Base-by-base conservation (phyloP, 2,329 filamentous ascomycete species). In the Hawksworthiomyces lignivorus region DNA sequence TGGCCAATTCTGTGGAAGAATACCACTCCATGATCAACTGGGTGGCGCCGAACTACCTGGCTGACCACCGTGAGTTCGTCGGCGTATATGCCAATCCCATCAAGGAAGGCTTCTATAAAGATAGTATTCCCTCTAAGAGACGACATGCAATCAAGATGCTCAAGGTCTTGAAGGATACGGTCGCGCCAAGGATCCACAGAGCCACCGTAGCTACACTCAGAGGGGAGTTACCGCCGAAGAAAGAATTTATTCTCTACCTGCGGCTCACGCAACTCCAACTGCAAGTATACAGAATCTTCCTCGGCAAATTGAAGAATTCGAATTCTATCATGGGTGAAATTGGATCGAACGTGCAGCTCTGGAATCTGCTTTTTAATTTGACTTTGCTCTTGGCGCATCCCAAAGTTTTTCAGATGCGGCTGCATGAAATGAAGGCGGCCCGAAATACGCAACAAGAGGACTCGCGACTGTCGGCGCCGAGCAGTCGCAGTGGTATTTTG, bases 11-110 rank as follows among this genome's bases (percentile, higher is more conserved):
- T 39, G 77, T 95, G 1, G 67, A 74, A 21, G 89, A 96, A 53
- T 94, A 94, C 55, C 87, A 82, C 55, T 67, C 80, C n/a, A 86
- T 94, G 77, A 82, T 95, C 44, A 75, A 89, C 48, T 95, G 87
- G 87, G 79, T 92, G 38, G 81, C 86, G 2, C 84, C 85, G 0
- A 77, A 77, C 19, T 95, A 86, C 56, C 69, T 95, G 3, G 87
- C 87, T 1, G 70, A 75, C 4, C 61, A 71, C 9, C 53, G 61
- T 1, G 82, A 89, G 53, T 96, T 96, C 58, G 72, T 69, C 17
- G 57, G 68, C 0, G 73, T 80, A n/a, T 95, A 83, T 55, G 73
- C 78, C 5, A 71, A 70, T 4, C 85, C 86, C 0, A 95, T 96
- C 48, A 69, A 81, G 41, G 64, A 73, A 10, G 89, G 89, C 0